phyloP scores from a whole-genome alignment of 495 filamentous ascomycete species.

The Jackrogersella multiformis region DNA sequence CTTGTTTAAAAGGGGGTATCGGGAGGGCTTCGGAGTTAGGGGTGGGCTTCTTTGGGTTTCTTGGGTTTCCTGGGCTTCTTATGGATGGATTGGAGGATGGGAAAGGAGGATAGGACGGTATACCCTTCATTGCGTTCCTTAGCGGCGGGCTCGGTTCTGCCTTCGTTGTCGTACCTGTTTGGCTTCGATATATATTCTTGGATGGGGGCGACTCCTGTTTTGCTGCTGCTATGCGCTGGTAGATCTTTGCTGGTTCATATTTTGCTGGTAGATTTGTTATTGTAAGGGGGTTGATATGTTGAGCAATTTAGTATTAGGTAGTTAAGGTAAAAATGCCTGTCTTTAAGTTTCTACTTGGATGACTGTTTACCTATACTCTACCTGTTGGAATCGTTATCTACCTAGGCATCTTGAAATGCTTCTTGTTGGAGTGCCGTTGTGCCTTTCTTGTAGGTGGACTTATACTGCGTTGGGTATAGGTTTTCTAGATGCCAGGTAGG shows the following conservation, averaged over 20 bases:
- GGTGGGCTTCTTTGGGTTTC: background rate
- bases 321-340: no score
- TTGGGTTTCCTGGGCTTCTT: no score
- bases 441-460: no score
- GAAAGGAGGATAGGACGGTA: constrained; percentile 2
- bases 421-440: no score
- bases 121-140: constrained; percentile 14
- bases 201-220: constrained; percentile 6
- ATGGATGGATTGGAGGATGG: no score
- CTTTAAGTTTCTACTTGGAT: no score
- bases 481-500: no score
- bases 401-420: background rate
- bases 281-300: no score
- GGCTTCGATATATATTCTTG: background rate
- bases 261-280: no score
- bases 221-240: background rate
- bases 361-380: background rate
- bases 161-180: background rate
- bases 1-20: background rate
- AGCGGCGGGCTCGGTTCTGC: background rate
- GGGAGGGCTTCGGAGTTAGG: constrained; percentile 1
- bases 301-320: constrained; percentile 3
- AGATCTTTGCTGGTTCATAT: no score
- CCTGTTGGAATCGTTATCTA: background rate
- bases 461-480: no score